Conservation (phyloP, 148 eudicot genomes). For the Chenopodium album region DNA sequence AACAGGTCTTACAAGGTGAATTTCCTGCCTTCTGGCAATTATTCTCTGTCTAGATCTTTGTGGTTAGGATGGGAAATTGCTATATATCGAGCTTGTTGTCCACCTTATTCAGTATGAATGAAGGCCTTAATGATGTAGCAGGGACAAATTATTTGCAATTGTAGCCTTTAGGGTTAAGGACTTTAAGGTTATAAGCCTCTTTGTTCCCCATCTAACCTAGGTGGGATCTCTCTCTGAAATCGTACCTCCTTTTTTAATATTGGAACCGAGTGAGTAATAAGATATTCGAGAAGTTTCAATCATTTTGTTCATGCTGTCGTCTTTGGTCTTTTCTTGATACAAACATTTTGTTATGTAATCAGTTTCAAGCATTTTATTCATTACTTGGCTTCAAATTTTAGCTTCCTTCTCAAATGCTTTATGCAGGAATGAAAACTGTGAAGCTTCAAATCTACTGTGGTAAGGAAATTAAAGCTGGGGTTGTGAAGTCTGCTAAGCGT, state of each 20-base stretch:
- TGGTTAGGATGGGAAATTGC: conserved; percentile 5
- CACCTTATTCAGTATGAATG: background rate
- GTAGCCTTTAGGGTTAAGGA: background rate
- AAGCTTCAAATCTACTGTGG: conserved; percentile 56
- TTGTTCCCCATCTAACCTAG: background rate
- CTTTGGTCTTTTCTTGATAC: background rate
- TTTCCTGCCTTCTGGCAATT: background rate
- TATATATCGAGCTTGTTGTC: background rate
- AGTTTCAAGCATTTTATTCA: too few relatives aligned
- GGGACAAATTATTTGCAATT: background rate
- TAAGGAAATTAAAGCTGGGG: conserved; percentile 37
- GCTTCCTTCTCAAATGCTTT: conserved; percentile 2
- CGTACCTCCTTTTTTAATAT: background rate
- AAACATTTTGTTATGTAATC: background rate
- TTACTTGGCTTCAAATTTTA: background rate
- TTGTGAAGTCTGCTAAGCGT: conserved; percentile 51
- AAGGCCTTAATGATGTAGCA: background rate
- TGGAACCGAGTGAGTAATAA: background rate
- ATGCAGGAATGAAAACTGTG: conserved; percentile 65
- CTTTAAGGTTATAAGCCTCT: background rate
- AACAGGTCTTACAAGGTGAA: conserved; percentile 80
- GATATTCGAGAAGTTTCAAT: background rate
- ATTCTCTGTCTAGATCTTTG: background rate
- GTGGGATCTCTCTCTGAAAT: background rate
- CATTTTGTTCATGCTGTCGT: background rate